phyloP scores from a whole-genome alignment of 164 flowering plant species.

The Pachysandra terminalis region DNA sequence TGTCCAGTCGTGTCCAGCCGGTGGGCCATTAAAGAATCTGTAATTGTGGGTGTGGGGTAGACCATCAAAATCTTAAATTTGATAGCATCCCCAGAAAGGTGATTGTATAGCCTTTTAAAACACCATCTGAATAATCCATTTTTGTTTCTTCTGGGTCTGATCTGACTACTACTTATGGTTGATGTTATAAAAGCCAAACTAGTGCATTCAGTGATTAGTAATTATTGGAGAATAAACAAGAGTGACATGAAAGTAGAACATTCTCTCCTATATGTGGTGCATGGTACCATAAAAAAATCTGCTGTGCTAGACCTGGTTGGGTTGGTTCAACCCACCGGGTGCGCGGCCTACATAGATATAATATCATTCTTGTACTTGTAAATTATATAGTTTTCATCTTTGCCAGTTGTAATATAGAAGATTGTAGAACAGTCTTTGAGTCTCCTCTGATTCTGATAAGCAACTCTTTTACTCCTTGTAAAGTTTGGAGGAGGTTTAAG shows the following conservation, averaged over 20 bases:
- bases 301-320: neutral
- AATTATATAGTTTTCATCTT: too few species aligned
- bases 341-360: neutral
- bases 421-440: neutral
- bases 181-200: neutral
- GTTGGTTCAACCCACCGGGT: neutral
- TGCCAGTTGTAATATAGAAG: neutral
- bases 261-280: too few species aligned
- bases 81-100: constrained; percentile 13
- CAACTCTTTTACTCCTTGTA: neutral
- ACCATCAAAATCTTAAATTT: constrained; percentile 18
- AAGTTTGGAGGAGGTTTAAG: neutral
- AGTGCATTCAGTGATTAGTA: too few species aligned
- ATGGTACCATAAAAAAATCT: too few species aligned
- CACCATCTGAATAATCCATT: constrained; percentile 7
- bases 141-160: constrained; percentile 2
- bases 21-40: constrained; percentile 12
- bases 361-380: too few species aligned
- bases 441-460: neutral
- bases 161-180: constrained; percentile 2
- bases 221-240: too few species aligned
- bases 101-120: constrained; percentile 8
- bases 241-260: too few species aligned
- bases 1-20: neutral
- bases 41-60: constrained; percentile 11